These are phyloP conservation scores for Chenopodium formosanum DNA, from an alignment of 148 eudicot genomes.

Conservation along the genomic window DNA sequence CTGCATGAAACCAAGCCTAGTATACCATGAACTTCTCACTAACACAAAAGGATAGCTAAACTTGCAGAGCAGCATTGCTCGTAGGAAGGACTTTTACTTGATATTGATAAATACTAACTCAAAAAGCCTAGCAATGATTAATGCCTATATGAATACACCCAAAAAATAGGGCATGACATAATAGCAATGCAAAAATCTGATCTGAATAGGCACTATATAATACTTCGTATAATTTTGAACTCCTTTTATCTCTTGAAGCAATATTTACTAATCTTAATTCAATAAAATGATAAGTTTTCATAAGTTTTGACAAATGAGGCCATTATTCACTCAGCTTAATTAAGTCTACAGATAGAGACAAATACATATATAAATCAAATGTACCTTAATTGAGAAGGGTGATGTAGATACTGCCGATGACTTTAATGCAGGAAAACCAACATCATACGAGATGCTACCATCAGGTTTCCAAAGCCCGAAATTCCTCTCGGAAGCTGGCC, in stretches of 20 bases:
- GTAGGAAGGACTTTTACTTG: not conserved
- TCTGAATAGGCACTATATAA: not conserved
- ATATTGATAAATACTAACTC: not conserved
- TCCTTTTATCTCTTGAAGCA: not conserved
- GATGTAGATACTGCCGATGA: constrained; percentile 53
- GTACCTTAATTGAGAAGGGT: constrained; percentile 45
- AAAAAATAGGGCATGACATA: too few relatives aligned
- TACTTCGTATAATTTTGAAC: not conserved
- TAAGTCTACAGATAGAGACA: not conserved
- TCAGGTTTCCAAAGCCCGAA: constrained; percentile 77
- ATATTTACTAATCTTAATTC: not conserved
- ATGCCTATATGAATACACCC: not conserved
- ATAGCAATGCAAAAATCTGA: not conserved
- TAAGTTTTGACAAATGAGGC: not conserved
- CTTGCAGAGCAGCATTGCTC: not conserved
- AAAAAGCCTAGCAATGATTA: not conserved
- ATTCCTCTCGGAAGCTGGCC: constrained; percentile 71
- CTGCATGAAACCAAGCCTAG: not conserved
- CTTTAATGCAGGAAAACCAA: constrained; percentile 60
- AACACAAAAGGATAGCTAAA: not conserved
- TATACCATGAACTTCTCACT: not conserved
- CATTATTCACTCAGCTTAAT: not conserved
- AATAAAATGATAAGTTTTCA: not conserved
- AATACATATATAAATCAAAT: not conserved
- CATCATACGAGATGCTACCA: constrained; percentile 64